Conservation (phyloP, 495 filamentous ascomycete genomes). For the Pyrenopolyporus hunteri region DNA sequence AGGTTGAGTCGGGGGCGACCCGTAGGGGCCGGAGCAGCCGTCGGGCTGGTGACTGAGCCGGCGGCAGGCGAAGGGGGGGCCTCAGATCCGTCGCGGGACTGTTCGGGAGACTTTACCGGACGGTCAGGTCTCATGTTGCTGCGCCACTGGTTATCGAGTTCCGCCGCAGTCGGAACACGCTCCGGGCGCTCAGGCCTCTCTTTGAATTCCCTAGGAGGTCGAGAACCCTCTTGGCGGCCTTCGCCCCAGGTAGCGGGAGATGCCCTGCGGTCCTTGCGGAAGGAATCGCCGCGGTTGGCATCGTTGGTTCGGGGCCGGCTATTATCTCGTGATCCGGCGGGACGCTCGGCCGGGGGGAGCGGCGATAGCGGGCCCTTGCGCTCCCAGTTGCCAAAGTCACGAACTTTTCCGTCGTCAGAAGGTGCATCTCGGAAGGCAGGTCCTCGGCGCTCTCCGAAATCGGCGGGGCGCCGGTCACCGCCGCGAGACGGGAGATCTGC, state of each 20-base stretch:
- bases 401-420: conserved; percentile 77
- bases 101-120: conserved; percentile 50
- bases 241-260: conserved; percentile 87
- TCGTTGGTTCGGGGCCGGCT: conserved; percentile 74
- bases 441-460: conserved; percentile 51
- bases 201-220: conserved; percentile 80
- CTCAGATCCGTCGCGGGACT: conserved; percentile 64
- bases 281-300: conserved; percentile 53
- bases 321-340: conserved; percentile 64
- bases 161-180: conserved; percentile 79
- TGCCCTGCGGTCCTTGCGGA: conserved; percentile 63
- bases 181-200: conserved; percentile 78
- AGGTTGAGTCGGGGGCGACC: conserved; percentile 81
- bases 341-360: conserved; percentile 59
- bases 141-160: conserved; percentile 87
- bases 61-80: conserved; percentile 70
- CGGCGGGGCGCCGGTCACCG: conserved; percentile 52
- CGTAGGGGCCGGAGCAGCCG: conserved; percentile 58
- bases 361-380: conserved; percentile 91
- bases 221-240: conserved; percentile 78
- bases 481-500: conserved; percentile 69
- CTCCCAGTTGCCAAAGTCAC: conserved; percentile 93
- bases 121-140: conserved; percentile 79
- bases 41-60: conserved; percentile 51
- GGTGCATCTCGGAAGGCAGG: conserved; percentile 45